Evolutionary conservation across 805 yeast genomes (phyloP).

Genomic region (Candida piceae): DNA sequence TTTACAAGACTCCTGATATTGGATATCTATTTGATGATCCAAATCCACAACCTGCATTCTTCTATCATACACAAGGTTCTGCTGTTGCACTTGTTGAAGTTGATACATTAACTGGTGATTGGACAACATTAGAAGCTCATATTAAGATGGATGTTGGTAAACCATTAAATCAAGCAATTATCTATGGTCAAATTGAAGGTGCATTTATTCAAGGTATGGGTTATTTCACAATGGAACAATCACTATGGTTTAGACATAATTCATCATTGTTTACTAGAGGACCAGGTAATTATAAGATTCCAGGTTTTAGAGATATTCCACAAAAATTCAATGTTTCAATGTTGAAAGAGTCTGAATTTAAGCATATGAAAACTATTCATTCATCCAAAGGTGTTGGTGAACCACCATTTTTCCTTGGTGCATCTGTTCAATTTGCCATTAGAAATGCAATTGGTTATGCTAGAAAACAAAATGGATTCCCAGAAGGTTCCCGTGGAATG

Average conservation of each 20-base stretch:
- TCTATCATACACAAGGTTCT: slow-evolving; percentile 43
- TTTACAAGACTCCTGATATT: slow-evolving; percentile 45
- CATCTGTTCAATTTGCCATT: slow-evolving; percentile 38
- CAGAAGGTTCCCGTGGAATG: slow-evolving; percentile 17
- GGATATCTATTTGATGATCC: slow-evolving; percentile 38
- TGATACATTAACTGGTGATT: slow-evolving; percentile 44
- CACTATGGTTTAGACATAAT: slow-evolving; percentile 37
- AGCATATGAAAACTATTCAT: slow-evolving; percentile 39
- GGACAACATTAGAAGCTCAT: slow-evolving; percentile 37
- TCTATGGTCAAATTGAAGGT: slow-evolving; percentile 48
- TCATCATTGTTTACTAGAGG: slow-evolving; percentile 42
- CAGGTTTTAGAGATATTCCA: slow-evolving; percentile 45
- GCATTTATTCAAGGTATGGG: slow-evolving; percentile 49
- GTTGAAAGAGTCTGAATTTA: slow-evolving; percentile 36
- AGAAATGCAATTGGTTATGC: slow-evolving; percentile 38
- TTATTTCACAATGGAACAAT: slow-evolving; percentile 43
- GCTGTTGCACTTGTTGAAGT: slow-evolving; percentile 40
- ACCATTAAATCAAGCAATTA: slow-evolving; percentile 43
- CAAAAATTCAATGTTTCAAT: slow-evolving; percentile 39
- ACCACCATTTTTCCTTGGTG: slow-evolving; percentile 45
- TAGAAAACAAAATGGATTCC: slow-evolving; percentile 27
- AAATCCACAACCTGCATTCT: slow-evolving; percentile 41
- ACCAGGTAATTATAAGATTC: slow-evolving; percentile 46
- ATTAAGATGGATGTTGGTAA: slow-evolving; percentile 46
- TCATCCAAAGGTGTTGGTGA: slow-evolving; percentile 46